phyloP scores from a whole-genome alignment of 805 yeast genomes.

The Wickerhamomyces canadensis region DNA sequence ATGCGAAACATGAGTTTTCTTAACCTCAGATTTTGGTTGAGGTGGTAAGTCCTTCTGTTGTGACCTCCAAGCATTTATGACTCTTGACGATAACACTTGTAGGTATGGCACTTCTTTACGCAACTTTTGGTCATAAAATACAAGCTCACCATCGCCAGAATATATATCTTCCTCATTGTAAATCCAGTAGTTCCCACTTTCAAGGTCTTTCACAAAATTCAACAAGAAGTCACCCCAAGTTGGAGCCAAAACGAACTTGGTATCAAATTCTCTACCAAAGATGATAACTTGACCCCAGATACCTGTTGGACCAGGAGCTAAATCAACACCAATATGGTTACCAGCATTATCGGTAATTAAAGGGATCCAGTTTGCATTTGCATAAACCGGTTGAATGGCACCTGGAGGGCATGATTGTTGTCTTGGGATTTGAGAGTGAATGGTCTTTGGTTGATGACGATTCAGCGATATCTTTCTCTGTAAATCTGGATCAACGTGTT shows the following conservation, averaged over 20 bases:
- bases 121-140: conserved; percentile 55
- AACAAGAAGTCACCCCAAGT: conserved; percentile 88
- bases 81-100: conserved; percentile 33
- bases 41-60: conserved; percentile 6
- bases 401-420: conserved; percentile 77
- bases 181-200: conserved; percentile 72
- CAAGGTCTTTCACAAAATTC: conserved; percentile 80
- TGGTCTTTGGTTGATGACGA: conserved; percentile 27
- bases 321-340: conserved; percentile 86
- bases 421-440: conserved; percentile 38
- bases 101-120: conserved; percentile 40
- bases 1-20: conserved; percentile 8
- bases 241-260: conserved; percentile 78
- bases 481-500: conserved; percentile 13
- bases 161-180: conserved; percentile 62
- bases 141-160: conserved; percentile 69
- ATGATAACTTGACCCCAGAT: conserved; percentile 86
- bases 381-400: conserved; percentile 66
- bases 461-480: conserved; percentile 16
- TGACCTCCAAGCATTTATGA: conserved; percentile 18
- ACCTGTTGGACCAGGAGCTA: conserved; percentile 76
- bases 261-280: conserved; percentile 92
- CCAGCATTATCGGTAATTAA: conserved; percentile 84
- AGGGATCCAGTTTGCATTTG: conserved; percentile 93
- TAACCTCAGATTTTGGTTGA: conserved; percentile 4